Evolutionary conservation across 495 filamentous ascomycete species (phyloP), one percentile per base, ranked within the genome.

Genomic region (Hypoxylon fragiforme): DNA sequence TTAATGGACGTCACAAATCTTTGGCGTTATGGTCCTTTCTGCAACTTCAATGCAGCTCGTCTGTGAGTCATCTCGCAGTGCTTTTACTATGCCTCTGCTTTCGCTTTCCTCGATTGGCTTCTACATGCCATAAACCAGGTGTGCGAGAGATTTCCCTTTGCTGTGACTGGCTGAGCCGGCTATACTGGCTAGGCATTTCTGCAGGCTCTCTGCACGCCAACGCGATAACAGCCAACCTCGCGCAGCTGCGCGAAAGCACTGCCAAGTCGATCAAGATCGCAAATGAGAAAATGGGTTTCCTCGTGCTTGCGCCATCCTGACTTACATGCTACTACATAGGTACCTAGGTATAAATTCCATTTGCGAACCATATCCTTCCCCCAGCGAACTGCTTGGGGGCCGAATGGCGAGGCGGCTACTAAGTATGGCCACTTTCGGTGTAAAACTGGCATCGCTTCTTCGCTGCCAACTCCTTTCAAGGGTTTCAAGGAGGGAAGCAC

Each of bases 401-500:
- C 30, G 26, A 44, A 51, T 31, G 12, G 19, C 21, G 13, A 61
- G 48, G 47, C 58, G 53, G 37, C 32, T 39, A 45, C 28, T 28
- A 37, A 42, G 24, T 38, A 41, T 30, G 4, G 52, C 53, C 38
- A 53, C 63, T 68, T 63, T 68, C 65, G 65, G 65, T 68, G 65
- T 60, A 56, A 52, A 55, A 14, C 49, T 57, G 43, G 45, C 52
- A 39, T 11, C 21, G 41, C 44, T 44, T 50, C n/a, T n/a, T n/a
- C n/a, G n/a, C n/a, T n/a, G n/a, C n/a, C n/a, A n/a, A n/a, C n/a
- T n/a, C n/a, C n/a, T n/a, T n/a, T n/a, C n/a, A n/a, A n/a, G n/a
- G n/a, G n/a, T n/a, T n/a, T 22, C 16, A 63, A 44, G 65, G 65
- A 63, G 65, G 65, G 65, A 57, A 65, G 44, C 62, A 68, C 62